phyloP scores from a whole-genome alignment of 2,329 filamentous ascomycete species.

The Diaporthe sp. region DNA sequence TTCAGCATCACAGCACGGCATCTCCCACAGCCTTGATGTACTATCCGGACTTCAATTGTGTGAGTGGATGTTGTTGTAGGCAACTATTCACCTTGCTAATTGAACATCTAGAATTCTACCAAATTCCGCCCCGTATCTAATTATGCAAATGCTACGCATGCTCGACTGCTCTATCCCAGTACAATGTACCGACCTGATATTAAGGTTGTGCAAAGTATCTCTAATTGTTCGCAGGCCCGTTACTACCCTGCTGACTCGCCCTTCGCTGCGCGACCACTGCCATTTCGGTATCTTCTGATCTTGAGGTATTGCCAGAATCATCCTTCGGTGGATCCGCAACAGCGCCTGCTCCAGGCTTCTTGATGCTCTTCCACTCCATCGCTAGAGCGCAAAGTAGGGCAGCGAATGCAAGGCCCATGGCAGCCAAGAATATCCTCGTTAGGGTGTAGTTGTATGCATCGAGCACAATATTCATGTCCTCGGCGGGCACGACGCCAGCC shows the following conservation, averaged over 20 bases:
- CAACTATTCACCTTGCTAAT: not conserved
- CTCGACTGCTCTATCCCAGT: not conserved
- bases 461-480: conserved; percentile 68
- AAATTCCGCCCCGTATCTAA: not conserved
- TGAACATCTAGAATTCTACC: not conserved
- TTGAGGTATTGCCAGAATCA: not conserved
- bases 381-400: conserved; percentile 70
- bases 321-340: conserved; percentile 2
- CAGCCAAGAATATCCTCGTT: conserved; percentile 74
- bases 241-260: not conserved
- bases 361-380: conserved; percentile 79
- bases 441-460: conserved; percentile 76
- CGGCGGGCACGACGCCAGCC: conserved; percentile 62
- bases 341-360: conserved; percentile 57
- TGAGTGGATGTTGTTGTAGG: not conserved
- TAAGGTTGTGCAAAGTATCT: not conserved
- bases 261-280: not conserved
- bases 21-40: not conserved
- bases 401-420: conserved; percentile 67
- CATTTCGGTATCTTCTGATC: conserved; percentile 14
- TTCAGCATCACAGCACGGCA: no score
- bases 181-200: not conserved
- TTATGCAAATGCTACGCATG: not conserved
- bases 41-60: not conserved
- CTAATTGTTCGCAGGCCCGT: not conserved